phyloP scores from a whole-genome alignment of 192 early-diverging fungal genomes.

The Helicostylum pulchrum region DNA sequence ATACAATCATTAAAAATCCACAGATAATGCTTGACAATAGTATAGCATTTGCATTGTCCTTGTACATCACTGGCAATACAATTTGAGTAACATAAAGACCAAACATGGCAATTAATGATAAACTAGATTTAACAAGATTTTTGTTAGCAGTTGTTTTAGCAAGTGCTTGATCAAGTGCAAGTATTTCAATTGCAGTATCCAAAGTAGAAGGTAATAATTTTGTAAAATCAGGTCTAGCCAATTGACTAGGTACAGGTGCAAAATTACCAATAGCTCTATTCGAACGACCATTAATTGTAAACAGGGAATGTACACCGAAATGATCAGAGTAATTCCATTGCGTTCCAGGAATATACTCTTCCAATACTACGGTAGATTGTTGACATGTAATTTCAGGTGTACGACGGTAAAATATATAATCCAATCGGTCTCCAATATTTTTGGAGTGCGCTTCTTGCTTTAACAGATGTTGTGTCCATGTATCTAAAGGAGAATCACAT shows the following conservation, averaged over 20 bases:
- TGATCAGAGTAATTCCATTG: constrained; percentile 44
- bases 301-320: constrained; percentile 50
- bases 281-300: constrained; percentile 9
- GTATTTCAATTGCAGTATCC: not conserved
- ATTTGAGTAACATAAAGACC: constrained; percentile 6
- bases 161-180: constrained; percentile 6
- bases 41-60: not conserved
- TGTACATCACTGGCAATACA: not conserved
- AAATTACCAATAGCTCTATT: not conserved
- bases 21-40: constrained; percentile 2
- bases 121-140: not conserved
- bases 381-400: constrained; percentile 41
- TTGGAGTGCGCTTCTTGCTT: constrained; percentile 34
- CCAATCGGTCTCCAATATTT: constrained; percentile 44
- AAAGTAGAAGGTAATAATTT: not conserved
- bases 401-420: constrained; percentile 50
- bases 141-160: not conserved
- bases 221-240: not conserved
- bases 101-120: not conserved
- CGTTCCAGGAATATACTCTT: constrained; percentile 34
- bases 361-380: constrained; percentile 30
- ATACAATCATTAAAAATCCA: constrained; percentile 4
- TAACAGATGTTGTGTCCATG: constrained; percentile 45
- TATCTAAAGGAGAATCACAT: constrained; percentile 51
- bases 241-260: not conserved